Base-by-base conservation (phyloP, 768 basidiomycete species). In the Zangia roseola region DNA sequence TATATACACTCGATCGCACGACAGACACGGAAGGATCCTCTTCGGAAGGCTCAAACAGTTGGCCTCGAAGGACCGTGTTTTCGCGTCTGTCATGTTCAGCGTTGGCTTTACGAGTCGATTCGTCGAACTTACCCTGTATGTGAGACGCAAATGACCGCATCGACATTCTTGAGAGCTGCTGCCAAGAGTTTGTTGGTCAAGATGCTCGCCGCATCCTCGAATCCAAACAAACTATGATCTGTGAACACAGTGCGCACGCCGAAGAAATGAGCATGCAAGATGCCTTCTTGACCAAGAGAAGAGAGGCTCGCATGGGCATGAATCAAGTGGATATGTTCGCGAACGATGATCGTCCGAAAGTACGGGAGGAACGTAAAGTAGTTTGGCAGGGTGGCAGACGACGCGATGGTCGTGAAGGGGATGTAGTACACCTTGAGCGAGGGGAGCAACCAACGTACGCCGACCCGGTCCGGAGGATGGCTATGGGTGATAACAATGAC, bases 171-270 rank as follows among this genome's bases (percentile, higher is more conserved):
- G 61, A 99, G 72, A 2, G 89, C 86, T 5, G 82, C 93, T 10
- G 82, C 88, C 34, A 98, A 74, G 28, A 99, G 79, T 67, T 99
- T 99, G 73, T 99, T 99, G 6, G 97, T 97, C 55, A 97, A 74
- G 34, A 99, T 95, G 57, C 94, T 94, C 1, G 94, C 94, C 14
- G 97, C 94, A 62, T 97, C 94, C 26, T 91, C 94, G 61, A 99
- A 94, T 2, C 94, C 95, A 58, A 98, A 98, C 23, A 99, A 69
- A 60, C 90, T 93, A 59, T 99, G 95, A 67, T 99, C 97, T 0
- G 97, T 98, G 65, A 98, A 95, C 10, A 97, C 89, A 0, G 92
- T 93, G 34, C 88, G 83, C 12, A 97, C 76, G 10, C 89, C 87
- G 71, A 98, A 78, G 17, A 91, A 72, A 56, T 93, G 88, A 0